A percentile compares a stretch with the other conserved stretches of the same genome.
These are phyloP conservation scores for Pseudocercospora musae DNA, from an alignment of 2,329 filamentous ascomycete species.

Conservation along the genomic window DNA sequence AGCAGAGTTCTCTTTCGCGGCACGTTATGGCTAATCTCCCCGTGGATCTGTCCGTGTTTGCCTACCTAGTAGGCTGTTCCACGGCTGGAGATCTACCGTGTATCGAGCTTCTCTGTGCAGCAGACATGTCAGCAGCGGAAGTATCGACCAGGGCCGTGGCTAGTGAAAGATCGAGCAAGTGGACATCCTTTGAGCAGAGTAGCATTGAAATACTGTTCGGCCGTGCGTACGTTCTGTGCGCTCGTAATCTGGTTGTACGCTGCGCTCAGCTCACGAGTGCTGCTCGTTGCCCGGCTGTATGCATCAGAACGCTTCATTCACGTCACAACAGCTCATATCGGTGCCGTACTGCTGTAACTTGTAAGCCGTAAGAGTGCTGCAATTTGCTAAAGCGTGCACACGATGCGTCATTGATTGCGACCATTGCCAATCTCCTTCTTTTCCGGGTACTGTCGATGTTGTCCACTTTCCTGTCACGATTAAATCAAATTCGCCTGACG, in stretches of 20 bases:
- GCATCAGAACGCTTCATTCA: neutral
- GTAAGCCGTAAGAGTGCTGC: too few relatives aligned
- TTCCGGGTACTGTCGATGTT: neutral
- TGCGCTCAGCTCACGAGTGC: too few relatives aligned
- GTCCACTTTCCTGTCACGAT: neutral
- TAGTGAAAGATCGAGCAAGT: constrained; percentile 7
- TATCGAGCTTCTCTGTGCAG: neutral
- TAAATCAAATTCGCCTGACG: neutral
- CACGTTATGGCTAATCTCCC: neutral
- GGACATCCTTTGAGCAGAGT: neutral
- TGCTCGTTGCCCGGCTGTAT: neutral
- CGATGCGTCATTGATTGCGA: neutral
- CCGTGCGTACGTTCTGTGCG: too few relatives aligned
- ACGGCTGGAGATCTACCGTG: neutral
- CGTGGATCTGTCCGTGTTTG: neutral
- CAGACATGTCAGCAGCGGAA: neutral
- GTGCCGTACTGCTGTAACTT: neutral
- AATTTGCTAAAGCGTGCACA: too few relatives aligned
- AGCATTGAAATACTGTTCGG: too few relatives aligned
- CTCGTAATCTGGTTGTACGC: too few relatives aligned
- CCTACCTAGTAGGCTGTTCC: neutral
- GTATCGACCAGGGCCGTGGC: neutral
- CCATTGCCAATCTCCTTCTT: neutral
- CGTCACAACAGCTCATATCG: neutral
- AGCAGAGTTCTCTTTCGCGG: neutral